Evolutionary conservation across 2,329 filamentous ascomycete genomes (phyloP), one percentile per base, ranked within the genome.

Genomic region (Gaeumannomyces sp.): DNA sequence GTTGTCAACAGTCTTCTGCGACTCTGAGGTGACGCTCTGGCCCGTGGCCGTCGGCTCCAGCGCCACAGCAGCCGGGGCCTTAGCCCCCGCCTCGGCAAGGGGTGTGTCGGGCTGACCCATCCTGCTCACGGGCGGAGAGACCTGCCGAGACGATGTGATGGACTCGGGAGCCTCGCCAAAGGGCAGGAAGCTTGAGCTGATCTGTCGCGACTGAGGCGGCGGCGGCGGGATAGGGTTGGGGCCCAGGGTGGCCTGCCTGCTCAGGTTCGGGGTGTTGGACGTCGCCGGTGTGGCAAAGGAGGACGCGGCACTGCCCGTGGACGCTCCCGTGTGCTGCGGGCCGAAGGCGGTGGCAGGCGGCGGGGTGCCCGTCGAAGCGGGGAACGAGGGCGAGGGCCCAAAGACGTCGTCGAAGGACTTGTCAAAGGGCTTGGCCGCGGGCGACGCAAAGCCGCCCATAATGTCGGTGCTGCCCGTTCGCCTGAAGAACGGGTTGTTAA

Each of bases 401-500:
- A 96, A 97, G 59, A 97, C 87, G 71, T 90, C 93, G 73, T 96
- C 92, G 75, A 96, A 96, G 4, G 88, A 87, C 76, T 85, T 88
- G 68, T 91, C 88, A 61, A 80, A 80, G 61, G 79, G 77, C 70
- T 79, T 78, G n/a, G 64, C 60, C 19, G 65, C 76, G 16, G 82
- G 79, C 14, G 82, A 78, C 35, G 78, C 73, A 67, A 85, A 86
- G 19, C 82, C 78, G 57, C 81, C 80, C 77, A 84, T 82, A 66
- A 86, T 82, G 68, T 87, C 83, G 56, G 85, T 81, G 75, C 86
- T 88, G 65, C 81, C 83, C 60, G 86, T 85, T 60, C 86, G 81
- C 72, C 92, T 88, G 80, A 97, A 97, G 81, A 99, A 99, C 0
- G 95, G 95, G 74, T 99, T 99, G 72, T 93, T 97, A 70, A 85